Evolutionary conservation across 805 yeast species (phyloP).

Genomic region (Candida dendrica): DNA sequence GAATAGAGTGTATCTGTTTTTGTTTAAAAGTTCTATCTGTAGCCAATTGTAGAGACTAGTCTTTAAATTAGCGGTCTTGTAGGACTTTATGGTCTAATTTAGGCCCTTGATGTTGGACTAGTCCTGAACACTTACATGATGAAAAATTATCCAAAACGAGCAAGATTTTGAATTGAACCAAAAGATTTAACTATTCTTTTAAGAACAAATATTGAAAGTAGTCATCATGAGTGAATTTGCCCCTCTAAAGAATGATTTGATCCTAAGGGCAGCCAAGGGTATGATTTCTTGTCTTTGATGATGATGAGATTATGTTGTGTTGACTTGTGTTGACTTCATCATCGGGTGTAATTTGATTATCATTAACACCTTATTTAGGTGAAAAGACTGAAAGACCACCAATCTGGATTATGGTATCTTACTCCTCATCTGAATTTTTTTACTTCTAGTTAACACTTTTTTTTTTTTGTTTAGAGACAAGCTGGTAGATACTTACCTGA

Average conservation of each 20-base stretch:
- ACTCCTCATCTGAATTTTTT: constrained; percentile 26
- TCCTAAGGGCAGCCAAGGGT: constrained; percentile 82
- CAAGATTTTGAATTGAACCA: neutral
- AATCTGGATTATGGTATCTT: constrained; percentile 78
- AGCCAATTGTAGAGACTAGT: neutral
- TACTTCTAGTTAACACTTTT: neutral
- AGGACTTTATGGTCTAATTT: no score
- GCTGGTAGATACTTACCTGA: constrained; percentile 94
- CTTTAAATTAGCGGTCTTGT: no score
- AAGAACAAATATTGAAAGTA: no score
- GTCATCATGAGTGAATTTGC: constrained; percentile 43
- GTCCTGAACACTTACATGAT: neutral
- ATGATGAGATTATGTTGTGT: no score
- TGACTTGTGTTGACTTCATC: no score
- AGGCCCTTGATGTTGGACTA: neutral
- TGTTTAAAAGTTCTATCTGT: no score
- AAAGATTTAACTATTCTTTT: no score
- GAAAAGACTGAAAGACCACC: constrained; percentile 95
- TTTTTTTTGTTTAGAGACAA: constrained; percentile 49
- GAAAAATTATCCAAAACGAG: neutral
- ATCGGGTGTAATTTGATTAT: no score
- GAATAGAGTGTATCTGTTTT: no score
- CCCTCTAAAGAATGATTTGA: constrained; percentile 78
- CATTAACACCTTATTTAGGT: constrained; percentile 24
- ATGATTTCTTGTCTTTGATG: neutral